Evolutionary conservation across 2,329 filamentous ascomycete species (phyloP).

Genomic region (Alternaria burnsii): DNA sequence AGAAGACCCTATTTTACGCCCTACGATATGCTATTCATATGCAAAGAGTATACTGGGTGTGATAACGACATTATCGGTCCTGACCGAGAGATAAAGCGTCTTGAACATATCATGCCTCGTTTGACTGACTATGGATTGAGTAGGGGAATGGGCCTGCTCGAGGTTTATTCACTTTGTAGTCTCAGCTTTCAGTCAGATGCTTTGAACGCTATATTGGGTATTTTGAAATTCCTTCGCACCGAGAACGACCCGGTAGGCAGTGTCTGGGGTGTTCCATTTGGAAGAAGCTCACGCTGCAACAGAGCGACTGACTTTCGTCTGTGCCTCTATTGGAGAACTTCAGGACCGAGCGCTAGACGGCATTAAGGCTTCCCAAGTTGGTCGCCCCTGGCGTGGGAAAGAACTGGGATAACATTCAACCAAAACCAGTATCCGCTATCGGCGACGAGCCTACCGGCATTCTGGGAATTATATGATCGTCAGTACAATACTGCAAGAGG

Average conservation of each 20-base stretch:
- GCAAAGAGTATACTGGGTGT: not conserved
- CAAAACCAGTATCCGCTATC: not conserved
- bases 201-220: not conserved
- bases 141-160: too few species aligned
- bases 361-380: not conserved
- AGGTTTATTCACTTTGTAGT: too few species aligned
- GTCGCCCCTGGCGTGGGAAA: not conserved
- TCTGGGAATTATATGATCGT: not conserved
- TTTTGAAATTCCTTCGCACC: not conserved
- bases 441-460: not conserved
- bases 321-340: not conserved
- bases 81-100: not conserved
- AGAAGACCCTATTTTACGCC: not conserved
- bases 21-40: not conserved
- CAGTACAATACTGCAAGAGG: not conserved
- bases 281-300: not conserved
- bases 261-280: not conserved
- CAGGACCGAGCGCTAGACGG: not conserved
- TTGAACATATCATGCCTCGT: not conserved
- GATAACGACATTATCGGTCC: too few species aligned
- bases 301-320: not conserved
- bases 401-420: not conserved
- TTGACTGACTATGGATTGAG: not conserved
- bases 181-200: not conserved
- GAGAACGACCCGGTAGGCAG: not conserved